Evolutionary conservation across 139 green algal species (phyloP).

Genomic region (Chlamydomonas incerta): DNA sequence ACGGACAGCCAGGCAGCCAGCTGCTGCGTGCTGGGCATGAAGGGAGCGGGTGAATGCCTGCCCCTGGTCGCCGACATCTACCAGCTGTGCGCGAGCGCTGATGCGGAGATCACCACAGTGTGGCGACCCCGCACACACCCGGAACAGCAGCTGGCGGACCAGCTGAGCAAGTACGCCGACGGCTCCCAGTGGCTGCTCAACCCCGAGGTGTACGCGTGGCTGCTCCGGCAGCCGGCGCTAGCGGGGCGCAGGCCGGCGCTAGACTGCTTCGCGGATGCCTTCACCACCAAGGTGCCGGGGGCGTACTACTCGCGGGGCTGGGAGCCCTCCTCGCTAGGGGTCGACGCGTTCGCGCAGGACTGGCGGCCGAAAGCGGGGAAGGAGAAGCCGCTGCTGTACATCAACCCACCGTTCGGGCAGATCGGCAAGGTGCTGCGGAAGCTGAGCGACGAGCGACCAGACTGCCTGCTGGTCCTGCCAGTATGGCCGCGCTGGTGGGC

Average conservation of each 20-base stretch:
- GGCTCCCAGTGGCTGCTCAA: neutral
- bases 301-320: neutral
- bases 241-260: neutral
- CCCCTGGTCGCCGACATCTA: neutral
- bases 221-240: neutral
- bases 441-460: neutral
- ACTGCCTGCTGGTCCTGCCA: neutral
- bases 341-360: neutral
- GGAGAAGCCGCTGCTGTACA: neutral
- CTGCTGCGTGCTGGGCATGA: conserved; percentile 20
- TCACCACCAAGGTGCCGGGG: neutral
- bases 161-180: neutral
- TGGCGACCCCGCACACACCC: neutral
- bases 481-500: neutral
- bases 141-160: conserved; percentile 1
- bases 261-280: conserved; percentile 9
- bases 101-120: neutral
- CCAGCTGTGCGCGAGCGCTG: neutral
- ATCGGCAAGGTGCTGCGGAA: neutral
- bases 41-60: neutral
- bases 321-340: neutral
- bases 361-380: no score
- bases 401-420: neutral
- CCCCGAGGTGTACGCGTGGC: neutral
- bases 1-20: no score